phyloP scores from a whole-genome alignment of 1,284 basidiomycete species.

The Leccinum subrobustum region DNA sequence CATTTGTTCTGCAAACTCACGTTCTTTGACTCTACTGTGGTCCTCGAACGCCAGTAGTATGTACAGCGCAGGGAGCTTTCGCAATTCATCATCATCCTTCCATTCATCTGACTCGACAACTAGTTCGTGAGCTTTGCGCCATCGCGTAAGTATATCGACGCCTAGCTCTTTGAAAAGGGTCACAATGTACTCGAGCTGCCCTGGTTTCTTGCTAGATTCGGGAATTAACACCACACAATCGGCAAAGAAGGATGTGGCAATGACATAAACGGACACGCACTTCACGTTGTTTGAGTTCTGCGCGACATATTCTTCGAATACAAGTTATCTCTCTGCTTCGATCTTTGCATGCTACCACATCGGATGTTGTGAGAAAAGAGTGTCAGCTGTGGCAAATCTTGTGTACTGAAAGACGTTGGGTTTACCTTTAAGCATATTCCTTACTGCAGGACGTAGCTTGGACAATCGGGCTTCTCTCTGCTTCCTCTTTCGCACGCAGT shows the following conservation, averaged over 20 bases:
- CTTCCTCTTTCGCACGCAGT: constrained; percentile 66
- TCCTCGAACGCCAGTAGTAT: constrained; percentile 91
- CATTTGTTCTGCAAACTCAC: constrained; percentile 85
- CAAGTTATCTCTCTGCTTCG: constrained; percentile 77
- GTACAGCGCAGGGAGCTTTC: constrained; percentile 82
- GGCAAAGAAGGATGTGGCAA: constrained; percentile 3
- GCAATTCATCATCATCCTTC: constrained; percentile 71
- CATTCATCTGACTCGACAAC: constrained; percentile 79
- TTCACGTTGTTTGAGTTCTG: constrained; percentile 80
- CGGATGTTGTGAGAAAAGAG: constrained; percentile 77
- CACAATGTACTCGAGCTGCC: constrained; percentile 69
- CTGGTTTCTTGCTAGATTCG: constrained; percentile 68
- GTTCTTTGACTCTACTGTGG: constrained; percentile 82
- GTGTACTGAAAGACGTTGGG: constrained; percentile 87
- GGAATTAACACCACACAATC: constrained; percentile 5
- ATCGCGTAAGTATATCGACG: constrained; percentile 86
- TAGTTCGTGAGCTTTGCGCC: constrained; percentile 78
- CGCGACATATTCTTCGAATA: constrained; percentile 87
- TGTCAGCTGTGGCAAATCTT: constrained; percentile 84
- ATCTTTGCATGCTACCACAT: constrained; percentile 86
- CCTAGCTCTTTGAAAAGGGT: constrained; percentile 78
- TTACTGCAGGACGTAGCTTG: constrained; percentile 79
- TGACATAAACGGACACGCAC: constrained; percentile 42
- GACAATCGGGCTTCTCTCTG: constrained; percentile 75
- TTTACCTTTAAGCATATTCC: constrained; percentile 82